A percentile compares a stretch with the other conserved stretches of the same genome.
phyloP scores from a whole-genome alignment of 2,329 filamentous ascomycete species.

The Pseudohalonectria lignicola region DNA sequence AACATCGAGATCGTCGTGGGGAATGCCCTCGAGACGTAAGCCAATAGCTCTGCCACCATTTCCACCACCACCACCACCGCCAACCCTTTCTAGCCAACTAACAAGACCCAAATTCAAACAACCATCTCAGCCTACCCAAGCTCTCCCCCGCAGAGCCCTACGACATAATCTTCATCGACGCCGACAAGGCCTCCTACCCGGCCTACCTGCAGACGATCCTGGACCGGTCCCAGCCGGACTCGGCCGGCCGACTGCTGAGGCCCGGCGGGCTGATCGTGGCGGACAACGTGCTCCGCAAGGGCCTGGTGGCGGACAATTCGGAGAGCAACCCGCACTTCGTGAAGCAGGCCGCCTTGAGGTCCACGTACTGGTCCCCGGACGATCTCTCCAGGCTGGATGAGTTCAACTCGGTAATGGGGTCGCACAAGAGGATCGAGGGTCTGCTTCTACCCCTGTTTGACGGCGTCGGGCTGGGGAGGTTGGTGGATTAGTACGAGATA shows the following conservation, averaged over 20 bases:
- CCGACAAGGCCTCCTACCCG: conserved; percentile 40
- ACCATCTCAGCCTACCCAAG: conserved; percentile 15
- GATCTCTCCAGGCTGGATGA: conserved; percentile 14
- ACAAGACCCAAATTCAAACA: background rate
- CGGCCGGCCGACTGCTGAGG: conserved; percentile 28
- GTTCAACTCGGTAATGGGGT: conserved; percentile 22
- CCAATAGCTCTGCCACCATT: too few relatives aligned
- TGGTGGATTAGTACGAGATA: conserved; percentile 12
- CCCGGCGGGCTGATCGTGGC: conserved; percentile 39
- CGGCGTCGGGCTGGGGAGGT: conserved; percentile 19
- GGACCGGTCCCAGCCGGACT: conserved; percentile 25
- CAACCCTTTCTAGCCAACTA: too few relatives aligned
- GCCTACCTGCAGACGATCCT: conserved; percentile 34
- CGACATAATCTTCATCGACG: conserved; percentile 43
- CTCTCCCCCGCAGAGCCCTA: conserved; percentile 29
- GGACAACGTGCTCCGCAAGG: conserved; percentile 40
- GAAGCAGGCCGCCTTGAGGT: conserved; percentile 5
- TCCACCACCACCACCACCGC: background rate
- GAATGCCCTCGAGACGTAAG: conserved; percentile 33
- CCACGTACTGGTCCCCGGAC: too few relatives aligned
- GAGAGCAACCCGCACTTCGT: conserved; percentile 16
- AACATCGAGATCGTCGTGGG: conserved; percentile 37
- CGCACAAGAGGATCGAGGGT: conserved; percentile 19
- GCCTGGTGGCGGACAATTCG: conserved; percentile 30
- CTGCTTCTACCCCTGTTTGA: conserved; percentile 27